A percentile compares a stretch with the other conserved stretches of the same genome.
phyloP scores from a whole-genome alignment of 148 eudicot genomes.

The Rheum nobile region DNA sequence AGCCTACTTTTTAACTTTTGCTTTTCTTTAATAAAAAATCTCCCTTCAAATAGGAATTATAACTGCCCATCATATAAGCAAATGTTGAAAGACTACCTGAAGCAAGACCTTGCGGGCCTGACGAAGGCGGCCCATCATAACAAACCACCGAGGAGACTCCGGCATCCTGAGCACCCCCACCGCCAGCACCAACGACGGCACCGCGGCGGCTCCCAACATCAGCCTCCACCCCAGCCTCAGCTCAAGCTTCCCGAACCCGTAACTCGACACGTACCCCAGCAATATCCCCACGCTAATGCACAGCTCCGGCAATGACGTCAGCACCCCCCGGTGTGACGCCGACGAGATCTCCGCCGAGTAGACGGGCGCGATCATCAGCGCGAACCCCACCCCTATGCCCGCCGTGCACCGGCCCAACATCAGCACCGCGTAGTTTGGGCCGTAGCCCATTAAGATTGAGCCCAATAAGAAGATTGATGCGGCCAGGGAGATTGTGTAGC shows the following conservation, averaged over 20 bases:
- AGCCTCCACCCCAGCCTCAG: conserved; percentile 55
- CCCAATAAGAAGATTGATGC: conserved; percentile 47
- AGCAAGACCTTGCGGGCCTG: conserved; percentile 33
- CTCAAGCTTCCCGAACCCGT: conserved; percentile 29
- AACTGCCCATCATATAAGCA: neutral
- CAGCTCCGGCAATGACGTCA: conserved; percentile 59
- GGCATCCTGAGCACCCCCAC: conserved; percentile 53
- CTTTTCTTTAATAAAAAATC: no score
- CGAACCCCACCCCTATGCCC: conserved; percentile 69
- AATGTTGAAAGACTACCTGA: neutral
- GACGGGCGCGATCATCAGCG: conserved; percentile 72
- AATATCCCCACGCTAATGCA: conserved; percentile 56
- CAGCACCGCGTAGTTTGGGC: conserved; percentile 38
- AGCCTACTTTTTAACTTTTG: no score
- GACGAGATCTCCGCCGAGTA: conserved; percentile 76
- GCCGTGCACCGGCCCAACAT: conserved; percentile 56
- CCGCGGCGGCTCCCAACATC: conserved; percentile 60
- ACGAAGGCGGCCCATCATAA: conserved; percentile 51
- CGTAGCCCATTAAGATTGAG: conserved; percentile 65
- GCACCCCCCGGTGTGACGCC: conserved; percentile 43
- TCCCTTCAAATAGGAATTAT: no score
- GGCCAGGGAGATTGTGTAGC: conserved; percentile 52
- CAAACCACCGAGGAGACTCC: conserved; percentile 68
- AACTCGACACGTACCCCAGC: conserved; percentile 52
- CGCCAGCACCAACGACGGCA: conserved; percentile 42